Evolutionary conservation across 768 basidiomycete genomes (phyloP), one percentile per base, ranked within the genome.

Genomic region (Chiua virens): DNA sequence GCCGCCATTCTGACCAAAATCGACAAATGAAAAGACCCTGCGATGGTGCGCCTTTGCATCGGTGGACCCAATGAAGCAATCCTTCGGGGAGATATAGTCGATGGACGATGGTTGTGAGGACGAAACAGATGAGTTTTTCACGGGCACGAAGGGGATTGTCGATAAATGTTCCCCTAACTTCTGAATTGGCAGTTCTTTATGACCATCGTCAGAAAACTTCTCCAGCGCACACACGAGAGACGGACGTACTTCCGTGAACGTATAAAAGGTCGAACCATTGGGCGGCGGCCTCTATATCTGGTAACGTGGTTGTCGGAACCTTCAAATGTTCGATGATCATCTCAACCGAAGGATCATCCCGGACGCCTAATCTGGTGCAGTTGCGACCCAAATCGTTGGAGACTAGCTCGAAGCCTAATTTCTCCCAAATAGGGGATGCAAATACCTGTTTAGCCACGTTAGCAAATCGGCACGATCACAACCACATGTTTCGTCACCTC

Each of bases 31-130:
- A 38, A 58, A 58, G 28, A 44, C 41, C 15, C 13, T 6, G 9
- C 52, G 53, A 60, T 55, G 17, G 30, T 55, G 53, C 1, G 34
- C 34, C 48, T 55, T 50, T 18, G 36, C 41, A 1, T 41, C 34
- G 1, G 38, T 8, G 1, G 48, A 59, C n/a, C 1, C 10, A 20
- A 60, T 45, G 45, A 60, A 60, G 25, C 57, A 58, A 7, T 58
- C 42, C 21, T 56, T n/a, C n/a, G n/a, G n/a, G n/a, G n/a, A n/a
- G n/a, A n/a, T n/a, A n/a, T n/a, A n/a, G n/a, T n/a, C n/a, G n/a
- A n/a, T n/a, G n/a, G n/a, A n/a, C n/a, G n/a, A n/a, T n/a, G n/a
- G n/a, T n/a, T n/a, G n/a, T n/a, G n/a, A n/a, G n/a, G n/a, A n/a
- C n/a, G n/a, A n/a, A n/a, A n/a, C n/a, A n/a, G n/a, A n/a, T n/a